A percentile compares a stretch with the other conserved stretches of the same genome.
These are phyloP conservation scores for Dichotomocladium elegans DNA, from an alignment of 371 early-diverging fungal species.

Conservation along the genomic window DNA sequence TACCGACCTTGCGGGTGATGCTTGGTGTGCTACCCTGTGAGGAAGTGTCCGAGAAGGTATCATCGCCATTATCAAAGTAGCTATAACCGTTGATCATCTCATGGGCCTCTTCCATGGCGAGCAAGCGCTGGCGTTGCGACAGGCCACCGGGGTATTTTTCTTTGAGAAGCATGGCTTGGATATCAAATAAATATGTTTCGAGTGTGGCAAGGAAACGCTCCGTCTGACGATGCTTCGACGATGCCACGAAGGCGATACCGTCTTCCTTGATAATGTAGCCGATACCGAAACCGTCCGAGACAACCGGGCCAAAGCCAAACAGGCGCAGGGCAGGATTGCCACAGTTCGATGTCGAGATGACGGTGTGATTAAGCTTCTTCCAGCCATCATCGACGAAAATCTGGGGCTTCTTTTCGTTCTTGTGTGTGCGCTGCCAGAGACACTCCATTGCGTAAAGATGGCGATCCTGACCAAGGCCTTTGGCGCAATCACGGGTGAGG, in stretches of 20 bases:
- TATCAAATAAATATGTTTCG: conserved; percentile 35
- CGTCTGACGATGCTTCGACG: conserved; percentile 58
- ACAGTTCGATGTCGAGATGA: conserved; percentile 86
- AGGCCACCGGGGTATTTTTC: conserved; percentile 48
- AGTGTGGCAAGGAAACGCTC: conserved; percentile 44
- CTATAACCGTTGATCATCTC: conserved; percentile 39
- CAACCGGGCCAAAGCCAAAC: conserved; percentile 92
- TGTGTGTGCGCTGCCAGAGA: conserved; percentile 40
- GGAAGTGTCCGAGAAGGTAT: conserved; percentile 7
- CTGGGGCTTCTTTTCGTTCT: conserved; percentile 57
- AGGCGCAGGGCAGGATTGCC: conserved; percentile 78
- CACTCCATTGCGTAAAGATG: conserved; percentile 79
- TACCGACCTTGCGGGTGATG: conserved; percentile 28
- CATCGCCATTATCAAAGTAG: conserved; percentile 51
- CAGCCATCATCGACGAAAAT: conserved; percentile 72
- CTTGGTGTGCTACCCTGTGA: conserved; percentile 7
- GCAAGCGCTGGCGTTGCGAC: conserved; percentile 36
- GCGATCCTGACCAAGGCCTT: conserved; percentile 82
- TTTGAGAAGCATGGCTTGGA: conserved; percentile 35
- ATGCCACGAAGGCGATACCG: conserved; percentile 49
- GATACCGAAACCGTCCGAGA: conserved; percentile 87
- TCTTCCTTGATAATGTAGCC: conserved; percentile 87
- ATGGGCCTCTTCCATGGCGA: conserved; percentile 39
- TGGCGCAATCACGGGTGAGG: conserved; percentile 70
- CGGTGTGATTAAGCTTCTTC: conserved; percentile 63